Conservation (phyloP, 345 rosid species). For the Hypericum perforatum region DNA sequence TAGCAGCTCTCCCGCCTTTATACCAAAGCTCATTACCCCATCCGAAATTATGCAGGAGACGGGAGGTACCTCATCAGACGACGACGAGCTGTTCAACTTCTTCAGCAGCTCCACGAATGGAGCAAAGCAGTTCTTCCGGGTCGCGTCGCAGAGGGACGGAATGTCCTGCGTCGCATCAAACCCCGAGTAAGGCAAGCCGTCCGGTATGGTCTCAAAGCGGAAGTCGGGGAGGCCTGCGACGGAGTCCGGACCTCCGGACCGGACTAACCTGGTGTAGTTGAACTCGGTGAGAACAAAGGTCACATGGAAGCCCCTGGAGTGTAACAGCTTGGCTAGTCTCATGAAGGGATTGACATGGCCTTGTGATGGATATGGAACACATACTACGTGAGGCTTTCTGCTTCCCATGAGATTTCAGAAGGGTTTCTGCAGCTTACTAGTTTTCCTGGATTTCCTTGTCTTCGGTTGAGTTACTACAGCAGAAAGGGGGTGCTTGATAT, state of each 20-base stretch:
- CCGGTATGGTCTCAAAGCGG: slow-evolving; percentile 23
- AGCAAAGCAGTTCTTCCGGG: background rate
- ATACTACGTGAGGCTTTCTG: too few species aligned
- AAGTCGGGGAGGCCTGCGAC: slow-evolving; percentile 9
- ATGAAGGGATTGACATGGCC: too few species aligned
- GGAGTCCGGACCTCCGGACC: slow-evolving; percentile 3
- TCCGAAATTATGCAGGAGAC: slow-evolving; percentile 27
- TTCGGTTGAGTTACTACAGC: too few species aligned
- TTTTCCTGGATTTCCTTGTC: too few species aligned
- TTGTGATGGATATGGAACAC: too few species aligned
- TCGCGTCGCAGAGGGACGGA: slow-evolving; percentile 2
- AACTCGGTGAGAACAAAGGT: too few species aligned
- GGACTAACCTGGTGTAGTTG: too few species aligned
- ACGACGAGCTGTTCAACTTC: background rate
- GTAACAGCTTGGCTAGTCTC: too few species aligned
- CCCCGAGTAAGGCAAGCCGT: slow-evolving; percentile 23
- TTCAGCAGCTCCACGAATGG: background rate
- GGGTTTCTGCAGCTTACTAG: too few species aligned
- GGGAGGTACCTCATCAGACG: slow-evolving; percentile 9
- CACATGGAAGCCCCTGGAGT: too few species aligned
- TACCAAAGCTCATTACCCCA: slow-evolving; percentile 15
- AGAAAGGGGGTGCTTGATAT: too few species aligned
- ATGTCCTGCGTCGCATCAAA: slow-evolving; percentile 12
- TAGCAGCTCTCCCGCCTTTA: slow-evolving; percentile 19
- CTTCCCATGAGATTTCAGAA: too few species aligned